Base-by-base conservation (phyloP, 768 basidiomycete genomes). In the Collybia sp. region DNA sequence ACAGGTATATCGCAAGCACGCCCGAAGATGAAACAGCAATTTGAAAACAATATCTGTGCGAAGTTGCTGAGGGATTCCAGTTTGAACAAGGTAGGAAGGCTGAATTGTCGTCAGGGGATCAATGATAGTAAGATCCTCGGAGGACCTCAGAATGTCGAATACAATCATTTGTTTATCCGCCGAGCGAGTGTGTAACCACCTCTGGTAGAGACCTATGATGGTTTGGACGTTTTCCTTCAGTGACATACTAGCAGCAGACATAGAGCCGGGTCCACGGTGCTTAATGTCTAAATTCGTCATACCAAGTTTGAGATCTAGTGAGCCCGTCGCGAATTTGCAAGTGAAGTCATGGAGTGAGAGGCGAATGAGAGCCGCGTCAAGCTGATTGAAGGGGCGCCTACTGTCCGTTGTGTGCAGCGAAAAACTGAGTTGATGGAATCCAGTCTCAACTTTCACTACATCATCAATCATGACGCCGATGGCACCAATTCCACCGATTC, bases 21-120 rank as follows among this genome's bases (percentile, higher is more conserved):
- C 76, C 36, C 93, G 83, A 19, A 95, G 72, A 56, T 91, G 84
- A 49, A 87, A 82, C 16, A 94, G 66, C 43, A 94, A 79, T 53
- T 81, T 83, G 72, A 92, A 93, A 1, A 76, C 72, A 0, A 76
- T 64, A 50, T 88, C 83, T 18, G 76, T 76, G 18, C 93, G 85
- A 41, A 91, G 59, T 31, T 71, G 59, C 39, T 85, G 77, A 6
- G 88, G 85, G 8, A 73, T 62, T 4, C 90, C 90, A 38, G 72
- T 78, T 58, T 89, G 89, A 18, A 93, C 79, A 30, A 94, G 73
- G 58, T 80, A 90, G 2, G 90, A 92, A 5, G 89, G 87, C 40
- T 92, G 88, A 25, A 82, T 88, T 30, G 87, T 80, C 16, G 91
- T 92, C 12, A 90, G 70, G 6, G 88, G 86, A 58, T 93, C 88